Base-by-base conservation (phyloP, 169 alveolate species). In the Cryptosporidium andersoni region DNA sequence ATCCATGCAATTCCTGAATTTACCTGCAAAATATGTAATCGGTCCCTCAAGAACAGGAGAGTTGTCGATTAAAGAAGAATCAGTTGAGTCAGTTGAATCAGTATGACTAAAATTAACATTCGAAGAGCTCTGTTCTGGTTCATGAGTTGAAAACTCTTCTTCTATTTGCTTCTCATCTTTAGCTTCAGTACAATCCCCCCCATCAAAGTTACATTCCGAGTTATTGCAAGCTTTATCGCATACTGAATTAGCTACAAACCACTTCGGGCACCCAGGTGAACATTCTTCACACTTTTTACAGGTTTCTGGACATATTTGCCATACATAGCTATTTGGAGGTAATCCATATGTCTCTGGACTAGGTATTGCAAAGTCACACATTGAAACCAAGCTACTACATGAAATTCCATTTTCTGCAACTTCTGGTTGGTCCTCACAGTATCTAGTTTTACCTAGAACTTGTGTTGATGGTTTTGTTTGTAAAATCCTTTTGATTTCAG, bases 241-340 rank as follows among this genome's bases (percentile, higher is more conserved):
- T 64, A 82, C 91, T 4, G 91, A 65, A 66, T 90, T 88, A 4
- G 92, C 93, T 14, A 65, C 67, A 62, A 88, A 90, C 64, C 93
- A 80, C 16, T 88, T 66, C 25, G 89, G 90, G 52, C 93, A 90
- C 9, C 91, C 93, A 1, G 82, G 82, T n/a, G 93, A 82, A 51
- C 93, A 90, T 74, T 90, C 91, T 48, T 40, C 49, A 85, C 93
- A 90, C 40, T 65, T 81, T n/a, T 88, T 82, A 64, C 93, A 90
- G 40, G 92, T 81, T 68, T 36, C 64, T 3, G 93, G 93, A 14
- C 93, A 90, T 40, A 89, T 81, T 49, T 67, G 88, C 43, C 89
- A 89, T 3, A 90, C 91, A 45, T 88, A 88, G 2, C 89, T 89
- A 39, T 64, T 81, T 14, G 67, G 81, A 8, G 93, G 91, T 12